Base-by-base conservation (phyloP, 2,329 filamentous ascomycete genomes). In the Penicillium brasilianum region DNA sequence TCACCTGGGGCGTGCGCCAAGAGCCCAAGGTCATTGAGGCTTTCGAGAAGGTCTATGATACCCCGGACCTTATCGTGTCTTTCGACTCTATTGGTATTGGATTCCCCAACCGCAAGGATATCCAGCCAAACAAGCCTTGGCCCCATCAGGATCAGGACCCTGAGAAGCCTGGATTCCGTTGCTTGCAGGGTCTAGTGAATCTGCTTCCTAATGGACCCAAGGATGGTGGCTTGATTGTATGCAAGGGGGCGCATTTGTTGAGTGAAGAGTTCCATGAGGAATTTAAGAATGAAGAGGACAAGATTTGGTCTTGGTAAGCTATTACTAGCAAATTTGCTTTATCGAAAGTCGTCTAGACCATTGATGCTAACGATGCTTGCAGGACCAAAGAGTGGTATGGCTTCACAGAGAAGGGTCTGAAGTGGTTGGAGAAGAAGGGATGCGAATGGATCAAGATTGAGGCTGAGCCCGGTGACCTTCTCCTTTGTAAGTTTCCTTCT, bases 21-120 rank as follows among this genome's bases (percentile, higher is more conserved):
- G 82, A 83, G 69, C 78, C 79, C 10, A 80, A 78, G 2, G 79
- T 84, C 0, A 71, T 83, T 14, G 71, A 69, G 1, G 73, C 80
- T 1, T 84, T 84, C 55, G 80, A 78, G 62, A 79, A 79, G 67
- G 75, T 83, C 3, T 82, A 78, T 60, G 75, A 73, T 14, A 81
- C 79, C 0, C 67, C 78, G 49, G 81, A 83, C 55, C 69, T 84
- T n/a, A 75, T 83, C n/a, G 82, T 82, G 1, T 83, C 81, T 0
- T 84, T 83, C 61, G 82, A 84, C 60, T 78, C 77, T 4, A 71
- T 82, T 58, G 82, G 82, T 67, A 76, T 80, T 20, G 75, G 74
- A n/a, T 77, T 83, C 57, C 74, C 78, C 9, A 79, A 78, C 6
- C 60, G 64, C 9, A 60, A 46, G 25, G 61, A 67, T 44, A 55